Evolutionary conservation across 306 rosid genomes (phyloP), one percentile per base, ranked within the genome.

Genomic region (Medicago lupulina): DNA sequence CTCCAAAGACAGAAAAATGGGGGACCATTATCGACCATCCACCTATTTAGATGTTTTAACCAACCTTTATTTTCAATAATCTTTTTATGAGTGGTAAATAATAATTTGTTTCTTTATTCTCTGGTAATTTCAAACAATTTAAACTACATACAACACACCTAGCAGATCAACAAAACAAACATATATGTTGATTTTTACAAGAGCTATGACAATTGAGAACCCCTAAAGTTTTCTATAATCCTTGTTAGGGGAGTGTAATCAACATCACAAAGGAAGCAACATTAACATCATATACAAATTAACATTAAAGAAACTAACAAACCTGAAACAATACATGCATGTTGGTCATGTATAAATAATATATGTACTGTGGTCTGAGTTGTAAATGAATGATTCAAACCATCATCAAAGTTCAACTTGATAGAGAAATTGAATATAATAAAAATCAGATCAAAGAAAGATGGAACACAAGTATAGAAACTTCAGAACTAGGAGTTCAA

Each of bases 321-420:
- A 65, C 34, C 58, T 8, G 25, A 43, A 67, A 67, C 38, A 16
- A 21, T 43, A 41, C 25, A 67, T 67, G 10, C 55, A 67, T 36
- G 47, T 61, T 61, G 10, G 11, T 0, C 4, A 1, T 9, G 12
- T 5, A 59, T 25, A 59, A 59, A 59, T 8, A 15, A 62, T 36
- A 25, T 25, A 2, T 31, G 36, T 31, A 31, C 4, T 34, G 38
- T 6, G 38, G 38, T 15, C 3, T 10, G 49, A 40, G 53, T 15
- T 18, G 16, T 18, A 66, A 60, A 66, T 41, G 53, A 66, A 66
- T 41, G n/a, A 19, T 69, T 28, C 43, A 49, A 69, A 49, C n/a
- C 46, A 23, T 46, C 25, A 23, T 47, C 59, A 68, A 44, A 21
- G 21, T 44, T 21, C 57, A 44, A 34, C 38, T 34, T 4, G n/a